These are phyloP conservation scores for Wilcoxina mikolae DNA, from an alignment of 495 filamentous ascomycete species.

Conservation along the genomic window DNA sequence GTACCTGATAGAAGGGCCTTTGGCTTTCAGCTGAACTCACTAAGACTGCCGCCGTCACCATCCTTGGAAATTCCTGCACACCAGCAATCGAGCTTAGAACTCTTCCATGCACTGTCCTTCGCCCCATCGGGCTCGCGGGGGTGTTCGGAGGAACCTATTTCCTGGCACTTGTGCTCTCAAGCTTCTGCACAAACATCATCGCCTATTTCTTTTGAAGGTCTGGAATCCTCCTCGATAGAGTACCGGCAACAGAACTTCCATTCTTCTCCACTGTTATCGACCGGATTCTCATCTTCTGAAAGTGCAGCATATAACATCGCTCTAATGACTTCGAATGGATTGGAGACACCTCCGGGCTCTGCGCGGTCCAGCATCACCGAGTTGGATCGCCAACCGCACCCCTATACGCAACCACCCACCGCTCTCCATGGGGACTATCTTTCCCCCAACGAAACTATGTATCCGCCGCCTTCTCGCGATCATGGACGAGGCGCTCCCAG, in stretches of 20 bases:
- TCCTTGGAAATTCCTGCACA: background rate
- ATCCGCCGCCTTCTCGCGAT: background rate
- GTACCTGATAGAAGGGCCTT: background rate
- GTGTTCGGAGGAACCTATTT: background rate
- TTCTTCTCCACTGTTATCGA: background rate
- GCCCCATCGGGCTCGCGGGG: background rate
- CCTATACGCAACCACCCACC: background rate
- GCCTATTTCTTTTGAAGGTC: background rate
- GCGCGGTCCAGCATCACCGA: background rate
- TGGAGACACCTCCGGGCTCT: constrained; percentile 4
- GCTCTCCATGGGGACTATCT: background rate
- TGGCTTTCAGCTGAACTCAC: background rate
- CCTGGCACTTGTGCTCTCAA: background rate
- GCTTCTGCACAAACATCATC: background rate
- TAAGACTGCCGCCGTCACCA: background rate
- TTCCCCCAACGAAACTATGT: background rate
- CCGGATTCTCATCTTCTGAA: constrained; percentile 2
- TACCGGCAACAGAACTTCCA: background rate
- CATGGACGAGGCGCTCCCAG: background rate
- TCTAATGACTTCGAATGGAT: background rate
- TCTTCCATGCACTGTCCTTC: background rate
- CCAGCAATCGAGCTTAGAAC: background rate
- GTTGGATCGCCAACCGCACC: background rate
- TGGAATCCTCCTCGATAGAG: background rate
- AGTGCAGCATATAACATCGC: background rate